Evolutionary conservation across 2,329 filamentous ascomycete species (phyloP), one percentile per base, ranked within the genome.

Genomic region (Tympanopsis confertula): DNA sequence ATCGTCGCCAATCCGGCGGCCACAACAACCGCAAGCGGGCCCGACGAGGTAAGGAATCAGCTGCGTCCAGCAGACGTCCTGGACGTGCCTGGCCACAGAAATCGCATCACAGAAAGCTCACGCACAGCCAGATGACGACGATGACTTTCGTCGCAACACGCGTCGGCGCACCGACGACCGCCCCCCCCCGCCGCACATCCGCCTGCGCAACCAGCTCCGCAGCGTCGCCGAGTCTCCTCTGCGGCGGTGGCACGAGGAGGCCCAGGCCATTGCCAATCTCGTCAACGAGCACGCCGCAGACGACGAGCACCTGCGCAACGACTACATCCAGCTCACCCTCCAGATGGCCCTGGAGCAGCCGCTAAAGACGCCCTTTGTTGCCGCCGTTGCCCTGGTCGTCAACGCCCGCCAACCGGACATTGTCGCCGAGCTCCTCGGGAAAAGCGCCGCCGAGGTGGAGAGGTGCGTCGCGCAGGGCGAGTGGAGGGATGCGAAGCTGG

Each of bases 311-410:
- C 64, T 94, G 39, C 78, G 78, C 45, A 71, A 68, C 20, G 76
- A 70, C 37, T 93, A 94, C 56, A 66, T 84, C 46, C 74, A 81
- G 40, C 70, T 94, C 20, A 67, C 78, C 5, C 63, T 88, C 41
- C 84, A 89, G 58, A 69, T 96, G 46, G 71, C 83, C 32, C 57
- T 86, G 24, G 91, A 98, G 62, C 91, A 98, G 62, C 91, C 91
- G 1, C 81, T 98, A 58, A 96, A 96, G 68, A 93, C 87, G n/a
- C 89, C 91, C 0, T 96, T 95, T 55, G 72, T 94, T 26, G 87
- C 88, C 7, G 86, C 84, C 15, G 79, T 89, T 13, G 72, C 93
- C 32, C 70, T 94, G 41, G 73, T 86, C 40, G 73, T 80, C 46
- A 95, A 96, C 62, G 73, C 75, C 19, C 63, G 83, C 49, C 86